Base-by-base conservation (phyloP, 2,329 filamentous ascomycete genomes). In the Botrytis pseudocinerea region DNA sequence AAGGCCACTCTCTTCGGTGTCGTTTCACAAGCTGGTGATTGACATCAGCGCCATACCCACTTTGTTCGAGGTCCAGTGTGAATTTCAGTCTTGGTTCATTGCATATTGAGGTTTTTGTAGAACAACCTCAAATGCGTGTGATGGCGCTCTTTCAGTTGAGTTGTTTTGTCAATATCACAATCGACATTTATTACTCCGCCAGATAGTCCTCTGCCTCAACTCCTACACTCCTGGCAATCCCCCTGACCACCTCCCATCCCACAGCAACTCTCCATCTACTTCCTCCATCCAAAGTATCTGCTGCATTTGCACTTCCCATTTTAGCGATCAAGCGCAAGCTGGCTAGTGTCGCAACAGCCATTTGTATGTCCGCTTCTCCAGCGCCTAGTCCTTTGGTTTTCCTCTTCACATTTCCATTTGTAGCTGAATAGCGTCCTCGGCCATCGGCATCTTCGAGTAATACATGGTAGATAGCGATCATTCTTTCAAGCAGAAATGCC, bases 191-290 rank as follows among this genome's bases (percentile, higher is more conserved):
- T 76, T 35, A 35, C 35, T 93, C 92, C 66, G 91, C 86, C 72
- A 93, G 82, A 86, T 91, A 95, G 80, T 95, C 93, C 75, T 93
- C 90, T 20, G 94, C 86, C 81, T 94, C 92, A n/a, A 96, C 86
- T 3, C 91, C 91, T 69, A 96, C 88, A 79, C 88, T 91, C 79
- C 93, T 84, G 42, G 92, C 93, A 75, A 96, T 83, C 5, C 86
- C 87, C 74, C 91, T 85, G 10, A 93, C 88, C 75, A 92, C 89
- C 79, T 96, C 93, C 92, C 92, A 95, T 1, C 90, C 89, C 73
- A 93, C 90, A 77, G 92, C 93, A 16, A 95, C 91, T 78, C 91
- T 89, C 92, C 92, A 96, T 82, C 92, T 91, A 8, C 88, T 89
- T 0, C 89, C 89, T 0, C 89, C 84, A 80, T 95, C 93, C 78